Evolutionary conservation across 2,329 filamentous ascomycete genomes (phyloP).

Genomic region (Apiospora marii): DNA sequence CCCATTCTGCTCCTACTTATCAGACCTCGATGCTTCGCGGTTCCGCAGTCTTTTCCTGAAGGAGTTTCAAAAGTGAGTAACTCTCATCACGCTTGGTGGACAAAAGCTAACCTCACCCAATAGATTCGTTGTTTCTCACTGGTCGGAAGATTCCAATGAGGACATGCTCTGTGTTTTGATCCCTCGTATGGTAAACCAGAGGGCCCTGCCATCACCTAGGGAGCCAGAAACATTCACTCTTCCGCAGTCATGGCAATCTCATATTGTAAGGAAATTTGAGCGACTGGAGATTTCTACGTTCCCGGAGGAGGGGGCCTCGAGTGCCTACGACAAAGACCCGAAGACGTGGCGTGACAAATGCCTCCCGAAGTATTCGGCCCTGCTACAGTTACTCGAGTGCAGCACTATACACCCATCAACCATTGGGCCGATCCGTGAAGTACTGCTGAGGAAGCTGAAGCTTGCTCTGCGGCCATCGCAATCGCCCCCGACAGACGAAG

Average conservation of each 20-base stretch:
- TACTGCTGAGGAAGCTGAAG: constrained; percentile 71
- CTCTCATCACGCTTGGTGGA: not conserved
- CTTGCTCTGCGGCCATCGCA: constrained; percentile 69
- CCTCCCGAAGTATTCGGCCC: constrained; percentile 72
- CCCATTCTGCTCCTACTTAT: constrained; percentile 83
- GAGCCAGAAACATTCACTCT: constrained; percentile 63
- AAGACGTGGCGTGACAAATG: constrained; percentile 69
- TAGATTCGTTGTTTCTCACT: constrained; percentile 79
- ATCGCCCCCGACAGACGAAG: constrained; percentile 66
- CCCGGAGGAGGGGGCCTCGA: constrained; percentile 64
- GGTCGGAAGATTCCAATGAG: constrained; percentile 72
- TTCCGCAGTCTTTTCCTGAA: constrained; percentile 83
- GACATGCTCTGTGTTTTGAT: constrained; percentile 74
- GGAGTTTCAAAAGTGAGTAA: constrained; percentile 76
- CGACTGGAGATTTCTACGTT: constrained; percentile 69
- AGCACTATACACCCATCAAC: constrained; percentile 72
- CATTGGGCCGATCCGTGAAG: constrained; percentile 69
- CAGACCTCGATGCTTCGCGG: constrained; percentile 73
- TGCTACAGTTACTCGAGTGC: constrained; percentile 68
- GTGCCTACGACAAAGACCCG: constrained; percentile 64
- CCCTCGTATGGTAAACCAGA: constrained; percentile 67
- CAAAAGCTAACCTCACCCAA: constrained; percentile 32
- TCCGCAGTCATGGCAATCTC: constrained; percentile 75
- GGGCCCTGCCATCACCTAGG: constrained; percentile 60
- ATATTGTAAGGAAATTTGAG: constrained; percentile 75